A percentile compares a stretch with the other conserved stretches of the same genome.
phyloP scores from a whole-genome alignment of 2,329 filamentous ascomycete species.

The Fusarium tjaetaba region DNA sequence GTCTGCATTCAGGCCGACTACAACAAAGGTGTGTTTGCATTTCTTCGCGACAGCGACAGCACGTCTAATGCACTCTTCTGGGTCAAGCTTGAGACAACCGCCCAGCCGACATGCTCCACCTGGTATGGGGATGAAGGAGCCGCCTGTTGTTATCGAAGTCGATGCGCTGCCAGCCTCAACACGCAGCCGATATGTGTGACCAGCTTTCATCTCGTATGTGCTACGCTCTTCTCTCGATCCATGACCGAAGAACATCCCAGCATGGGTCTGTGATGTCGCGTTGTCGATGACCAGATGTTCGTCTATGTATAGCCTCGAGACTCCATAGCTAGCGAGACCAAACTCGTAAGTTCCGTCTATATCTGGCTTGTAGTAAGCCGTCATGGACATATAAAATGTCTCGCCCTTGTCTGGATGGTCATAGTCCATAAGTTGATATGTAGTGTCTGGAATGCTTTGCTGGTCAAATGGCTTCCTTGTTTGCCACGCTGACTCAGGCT shows the following conservation, averaged over 20 bases:
- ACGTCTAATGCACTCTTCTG: conserved; percentile 1
- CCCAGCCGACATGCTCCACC: conserved; percentile 33
- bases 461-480: conserved; percentile 31
- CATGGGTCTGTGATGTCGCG: conserved; percentile 43
- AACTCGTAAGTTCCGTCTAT: conserved; percentile 44
- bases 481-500: neutral
- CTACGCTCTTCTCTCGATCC: conserved; percentile 47
- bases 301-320: conserved; percentile 47
- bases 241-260: conserved; percentile 50
- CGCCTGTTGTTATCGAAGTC: conserved; percentile 14
- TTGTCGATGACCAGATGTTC: conserved; percentile 47
- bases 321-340: conserved; percentile 47
- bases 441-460: conserved; percentile 36
- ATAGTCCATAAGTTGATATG: conserved; percentile 44
- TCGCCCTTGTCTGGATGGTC: conserved; percentile 24
- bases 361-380: conserved; percentile 28
- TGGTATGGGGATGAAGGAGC: conserved; percentile 17
- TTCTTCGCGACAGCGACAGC: conserved; percentile 8
- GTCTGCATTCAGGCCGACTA: conserved; percentile 21
- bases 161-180: conserved; percentile 21
- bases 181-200: conserved; percentile 9
- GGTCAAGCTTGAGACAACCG: conserved; percentile 16
- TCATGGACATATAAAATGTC: conserved; percentile 38
- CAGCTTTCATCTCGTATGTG: neutral
- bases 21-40: conserved; percentile 11